Evolutionary conservation across 768 basidiomycete genomes (phyloP).

Genomic region (Punctularia strigosozonata): DNA sequence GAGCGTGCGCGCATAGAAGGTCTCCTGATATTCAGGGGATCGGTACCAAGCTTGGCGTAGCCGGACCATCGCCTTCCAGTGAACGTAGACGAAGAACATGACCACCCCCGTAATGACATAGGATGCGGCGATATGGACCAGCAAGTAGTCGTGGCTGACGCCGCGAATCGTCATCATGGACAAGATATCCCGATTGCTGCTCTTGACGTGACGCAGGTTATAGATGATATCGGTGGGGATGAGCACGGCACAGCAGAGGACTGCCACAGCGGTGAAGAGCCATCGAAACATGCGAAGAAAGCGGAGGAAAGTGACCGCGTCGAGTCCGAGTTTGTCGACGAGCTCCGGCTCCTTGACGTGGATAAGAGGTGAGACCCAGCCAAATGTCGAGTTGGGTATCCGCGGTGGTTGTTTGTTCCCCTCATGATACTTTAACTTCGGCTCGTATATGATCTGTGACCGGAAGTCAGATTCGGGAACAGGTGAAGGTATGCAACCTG

Average conservation of each 20-base stretch:
- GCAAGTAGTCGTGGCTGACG: constrained; percentile 44
- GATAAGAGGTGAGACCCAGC: constrained; percentile 84
- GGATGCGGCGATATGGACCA: constrained; percentile 73
- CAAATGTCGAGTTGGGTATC: constrained; percentile 72
- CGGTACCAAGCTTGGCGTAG: constrained; percentile 85
- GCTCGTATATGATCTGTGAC: constrained; percentile 74
- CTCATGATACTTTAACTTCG: constrained; percentile 85
- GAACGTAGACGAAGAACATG: constrained; percentile 55
- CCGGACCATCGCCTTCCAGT: constrained; percentile 70
- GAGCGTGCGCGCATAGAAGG: constrained; percentile 90
- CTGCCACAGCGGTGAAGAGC: constrained; percentile 53
- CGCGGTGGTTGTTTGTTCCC: constrained; percentile 68
- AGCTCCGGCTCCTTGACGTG: constrained; percentile 83
- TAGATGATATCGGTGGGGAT: constrained; percentile 81
- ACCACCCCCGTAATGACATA: constrained; percentile 74
- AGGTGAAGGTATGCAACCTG: constrained; percentile 1
- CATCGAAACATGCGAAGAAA: constrained; percentile 79
- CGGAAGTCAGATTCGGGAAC: neutral
- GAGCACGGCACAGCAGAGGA: constrained; percentile 58
- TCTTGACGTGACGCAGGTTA: constrained; percentile 57
- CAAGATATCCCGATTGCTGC: constrained; percentile 44
- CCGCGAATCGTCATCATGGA: constrained; percentile 83
- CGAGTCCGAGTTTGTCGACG: constrained; percentile 79
- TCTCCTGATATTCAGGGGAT: constrained; percentile 76
- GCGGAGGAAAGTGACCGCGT: constrained; percentile 86